These are phyloP conservation scores for Leishmania amazonensis DNA, from an alignment of 208 protist genomes.

Conservation along the genomic window DNA sequence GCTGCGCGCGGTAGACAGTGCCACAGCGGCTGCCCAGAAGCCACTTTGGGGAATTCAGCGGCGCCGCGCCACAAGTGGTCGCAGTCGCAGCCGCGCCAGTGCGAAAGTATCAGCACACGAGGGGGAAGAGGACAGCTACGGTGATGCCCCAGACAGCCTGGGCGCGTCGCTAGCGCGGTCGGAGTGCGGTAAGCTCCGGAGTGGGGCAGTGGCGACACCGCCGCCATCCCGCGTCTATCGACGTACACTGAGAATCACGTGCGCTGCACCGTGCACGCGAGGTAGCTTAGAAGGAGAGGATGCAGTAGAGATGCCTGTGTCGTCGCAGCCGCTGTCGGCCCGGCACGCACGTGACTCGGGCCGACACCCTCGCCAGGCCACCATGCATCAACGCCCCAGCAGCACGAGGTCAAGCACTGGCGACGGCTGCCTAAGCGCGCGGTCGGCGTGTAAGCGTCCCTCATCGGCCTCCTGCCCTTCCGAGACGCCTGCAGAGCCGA, in stretches of 20 bases:
- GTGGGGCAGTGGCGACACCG: neutral
- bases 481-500: neutral
- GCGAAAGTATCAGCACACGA: neutral
- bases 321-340: neutral
- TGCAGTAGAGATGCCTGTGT: neutral
- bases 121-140: neutral
- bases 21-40: conserved; percentile 14
- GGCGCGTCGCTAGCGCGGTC: conserved; percentile 1
- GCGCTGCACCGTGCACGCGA: neutral
- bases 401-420: conserved; percentile 1
- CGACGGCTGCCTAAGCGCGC: conserved; percentile 1
- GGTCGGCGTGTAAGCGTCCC: conserved; percentile 3
- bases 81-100: conserved; percentile 1
- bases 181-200: conserved; percentile 1
- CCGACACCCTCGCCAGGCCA: neutral
- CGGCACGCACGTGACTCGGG: neutral
- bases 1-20: conserved; percentile 20
- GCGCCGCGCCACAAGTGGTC: neutral
- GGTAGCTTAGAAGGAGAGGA: neutral
- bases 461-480: neutral
- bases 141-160: neutral
- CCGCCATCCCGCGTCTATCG: conserved; percentile 15
- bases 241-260: conserved; percentile 24
- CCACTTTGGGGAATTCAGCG: neutral
- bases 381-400: neutral